Percentiles rank a stretch among this genome's conserved stretches.
These are phyloP conservation scores for Zalaria sp. DNA, from an alignment of 2,329 filamentous ascomycete genomes.

Conservation along the genomic window DNA sequence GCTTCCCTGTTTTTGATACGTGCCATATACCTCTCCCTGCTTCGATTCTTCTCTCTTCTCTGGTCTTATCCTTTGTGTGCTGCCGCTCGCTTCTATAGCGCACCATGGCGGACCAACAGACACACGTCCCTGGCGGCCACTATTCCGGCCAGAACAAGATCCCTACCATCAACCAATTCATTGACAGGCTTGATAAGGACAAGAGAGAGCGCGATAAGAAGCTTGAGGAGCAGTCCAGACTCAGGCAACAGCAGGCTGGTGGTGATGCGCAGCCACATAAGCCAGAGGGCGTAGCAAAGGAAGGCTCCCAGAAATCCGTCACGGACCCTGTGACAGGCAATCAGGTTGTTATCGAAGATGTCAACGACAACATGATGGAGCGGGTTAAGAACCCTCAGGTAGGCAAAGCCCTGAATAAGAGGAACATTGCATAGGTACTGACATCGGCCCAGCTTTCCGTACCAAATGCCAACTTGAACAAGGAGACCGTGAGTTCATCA, in stretches of 20 bases:
- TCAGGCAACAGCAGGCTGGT: constrained; percentile 22
- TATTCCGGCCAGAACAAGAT: constrained; percentile 77
- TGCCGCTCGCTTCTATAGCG: not conserved
- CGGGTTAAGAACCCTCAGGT: constrained; percentile 59
- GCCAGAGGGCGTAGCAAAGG: constrained; percentile 13
- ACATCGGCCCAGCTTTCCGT: constrained; percentile 50
- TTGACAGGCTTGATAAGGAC: constrained; percentile 62
- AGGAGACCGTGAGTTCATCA: constrained; percentile 40
- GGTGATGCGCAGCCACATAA: constrained; percentile 16
- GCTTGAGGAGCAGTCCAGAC: constrained; percentile 46
- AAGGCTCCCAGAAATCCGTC: constrained; percentile 43
- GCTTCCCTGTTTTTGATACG: not conserved
- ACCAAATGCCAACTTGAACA: constrained; percentile 78
- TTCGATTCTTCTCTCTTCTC: not conserved
- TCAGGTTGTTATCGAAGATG: constrained; percentile 74
- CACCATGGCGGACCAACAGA: constrained; percentile 30
- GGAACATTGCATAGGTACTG: constrained; percentile 1
- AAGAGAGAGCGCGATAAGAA: constrained; percentile 61
- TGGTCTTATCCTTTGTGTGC: not conserved
- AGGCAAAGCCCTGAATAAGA: constrained; percentile 9
- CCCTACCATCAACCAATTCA: constrained; percentile 75
- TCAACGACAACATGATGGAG: constrained; percentile 55
- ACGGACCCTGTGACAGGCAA: constrained; percentile 81
- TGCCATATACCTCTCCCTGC: too few relatives aligned
- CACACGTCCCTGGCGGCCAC: constrained; percentile 45